phyloP scores from a whole-genome alignment of 2,329 filamentous ascomycete species.

The Fusarium ambrosium region DNA sequence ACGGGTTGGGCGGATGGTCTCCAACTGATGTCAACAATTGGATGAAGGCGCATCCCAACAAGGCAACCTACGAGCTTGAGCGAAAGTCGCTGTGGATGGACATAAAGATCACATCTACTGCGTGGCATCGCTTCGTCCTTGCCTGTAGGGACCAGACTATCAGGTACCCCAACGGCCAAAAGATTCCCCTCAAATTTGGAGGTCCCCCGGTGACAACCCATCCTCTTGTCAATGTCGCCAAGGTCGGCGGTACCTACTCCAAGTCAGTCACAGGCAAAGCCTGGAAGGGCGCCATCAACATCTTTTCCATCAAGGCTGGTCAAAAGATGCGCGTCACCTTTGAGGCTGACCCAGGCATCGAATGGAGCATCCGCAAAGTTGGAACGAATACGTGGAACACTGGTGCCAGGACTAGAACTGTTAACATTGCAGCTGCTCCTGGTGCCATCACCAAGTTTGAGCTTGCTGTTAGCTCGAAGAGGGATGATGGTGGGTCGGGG shows the following conservation, averaged over 20 bases:
- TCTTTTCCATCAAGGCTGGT: constrained; percentile 21
- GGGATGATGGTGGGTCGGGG: constrained; percentile 20
- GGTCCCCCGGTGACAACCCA: constrained; percentile 8
- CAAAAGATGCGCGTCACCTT: constrained; percentile 19
- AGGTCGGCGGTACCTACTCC: constrained; percentile 7
- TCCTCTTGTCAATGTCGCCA: neutral
- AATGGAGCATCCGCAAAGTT: constrained; percentile 28
- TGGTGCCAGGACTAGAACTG: constrained; percentile 2
- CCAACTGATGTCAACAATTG: constrained; percentile 19
- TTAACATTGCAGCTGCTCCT: constrained; percentile 11
- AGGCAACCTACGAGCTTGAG: constrained; percentile 17
- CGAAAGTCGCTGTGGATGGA: constrained; percentile 22
- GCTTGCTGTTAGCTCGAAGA: constrained; percentile 20
- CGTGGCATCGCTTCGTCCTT: constrained; percentile 27
- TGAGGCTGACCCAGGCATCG: constrained; percentile 16
- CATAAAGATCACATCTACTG: constrained; percentile 14
- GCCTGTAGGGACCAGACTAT: constrained; percentile 29
- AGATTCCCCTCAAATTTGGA: constrained; percentile 8
- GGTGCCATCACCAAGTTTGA: constrained; percentile 23
- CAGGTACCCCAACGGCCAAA: constrained; percentile 27
- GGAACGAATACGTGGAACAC: constrained; percentile 20
- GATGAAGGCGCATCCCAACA: constrained; percentile 34
- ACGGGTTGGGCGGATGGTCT: constrained; percentile 22
- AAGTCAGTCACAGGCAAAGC: constrained; percentile 12
- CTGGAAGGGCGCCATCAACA: constrained; percentile 15